Evolutionary conservation across 257 asterid species (phyloP).

Genomic region (Pogostemon cablin): DNA sequence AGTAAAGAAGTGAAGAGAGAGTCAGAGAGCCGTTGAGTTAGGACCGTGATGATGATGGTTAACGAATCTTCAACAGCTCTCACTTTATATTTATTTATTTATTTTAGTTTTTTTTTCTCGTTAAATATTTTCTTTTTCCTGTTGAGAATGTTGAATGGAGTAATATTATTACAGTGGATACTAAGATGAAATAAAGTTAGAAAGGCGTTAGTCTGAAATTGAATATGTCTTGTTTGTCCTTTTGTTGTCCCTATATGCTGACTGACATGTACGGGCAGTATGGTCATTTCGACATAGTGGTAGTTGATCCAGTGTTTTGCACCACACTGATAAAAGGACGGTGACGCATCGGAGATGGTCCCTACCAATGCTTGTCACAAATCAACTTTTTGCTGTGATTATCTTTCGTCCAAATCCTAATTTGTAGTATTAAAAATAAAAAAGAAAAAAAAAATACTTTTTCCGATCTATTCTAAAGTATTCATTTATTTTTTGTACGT

Average conservation of each 20-base stretch:
- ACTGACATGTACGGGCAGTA: not conserved
- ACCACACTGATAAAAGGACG: not conserved
- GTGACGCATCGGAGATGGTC: constrained; percentile 11
- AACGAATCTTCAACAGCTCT: constrained; percentile 46
- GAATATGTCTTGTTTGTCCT: constrained; percentile 3
- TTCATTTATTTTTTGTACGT: no score
- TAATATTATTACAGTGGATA: constrained; percentile 11
- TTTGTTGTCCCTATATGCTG: not conserved
- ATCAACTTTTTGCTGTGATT: constrained; percentile 57
- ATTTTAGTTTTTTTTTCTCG: not conserved
- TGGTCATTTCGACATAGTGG: constrained; percentile 7
- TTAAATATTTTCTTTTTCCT: not conserved
- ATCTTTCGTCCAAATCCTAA: not conserved
- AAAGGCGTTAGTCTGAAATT: constrained; percentile 22
- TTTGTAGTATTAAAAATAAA: not conserved
- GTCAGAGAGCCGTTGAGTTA: constrained; percentile 39
- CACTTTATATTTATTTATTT: constrained; percentile 29
- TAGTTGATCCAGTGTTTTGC: constrained; percentile 8
- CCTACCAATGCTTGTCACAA: constrained; percentile 49
- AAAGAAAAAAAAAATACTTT: no score
- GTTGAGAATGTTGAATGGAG: constrained; percentile 15
- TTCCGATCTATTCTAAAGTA: no score
- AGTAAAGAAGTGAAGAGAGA: constrained; percentile 30
- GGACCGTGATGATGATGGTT: constrained; percentile 45
- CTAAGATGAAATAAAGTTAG: constrained; percentile 29